Conservation (phyloP, 2,329 filamentous ascomycete genomes). For the Periglandula ipomoeae region DNA sequence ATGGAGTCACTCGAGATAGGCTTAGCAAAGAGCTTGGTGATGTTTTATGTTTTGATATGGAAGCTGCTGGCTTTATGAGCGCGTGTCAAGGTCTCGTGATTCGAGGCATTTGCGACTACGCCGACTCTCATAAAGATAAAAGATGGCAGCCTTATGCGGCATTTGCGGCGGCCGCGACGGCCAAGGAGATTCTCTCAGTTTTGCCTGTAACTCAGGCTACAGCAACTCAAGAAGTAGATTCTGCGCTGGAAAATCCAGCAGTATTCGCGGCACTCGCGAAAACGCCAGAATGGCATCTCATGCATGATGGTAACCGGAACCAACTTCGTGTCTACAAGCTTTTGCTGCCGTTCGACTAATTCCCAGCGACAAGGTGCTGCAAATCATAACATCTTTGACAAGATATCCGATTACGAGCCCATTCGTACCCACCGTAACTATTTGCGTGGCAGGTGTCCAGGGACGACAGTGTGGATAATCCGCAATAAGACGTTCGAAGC, state of each 20-base stretch:
- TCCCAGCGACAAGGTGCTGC: not conserved
- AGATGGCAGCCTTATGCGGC: constrained; percentile 28
- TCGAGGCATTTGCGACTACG: constrained; percentile 31
- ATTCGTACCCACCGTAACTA: not conserved
- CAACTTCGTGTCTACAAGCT: no score
- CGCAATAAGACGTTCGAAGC: not conserved
- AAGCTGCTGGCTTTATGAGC: constrained; percentile 21
- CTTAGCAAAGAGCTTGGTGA: constrained; percentile 12
- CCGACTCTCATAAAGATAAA: constrained; percentile 30
- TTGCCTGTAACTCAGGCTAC: not conserved
- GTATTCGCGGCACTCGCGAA: not conserved
- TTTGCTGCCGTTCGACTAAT: not conserved
- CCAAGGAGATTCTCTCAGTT: constrained; percentile 13
- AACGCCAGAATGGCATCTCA: not conserved
- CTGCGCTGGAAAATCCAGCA: not conserved
- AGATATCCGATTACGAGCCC: not conserved
- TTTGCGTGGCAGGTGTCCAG: not conserved
- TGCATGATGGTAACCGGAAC: not conserved
- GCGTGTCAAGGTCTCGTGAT: constrained; percentile 25
- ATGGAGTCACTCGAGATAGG: constrained; percentile 20
- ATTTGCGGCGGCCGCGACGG: constrained; percentile 21
- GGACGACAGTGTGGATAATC: constrained; percentile 1
- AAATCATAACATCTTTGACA: not conserved
- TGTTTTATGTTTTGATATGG: constrained; percentile 17
- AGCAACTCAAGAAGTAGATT: not conserved